Conservation (phyloP, 441 rosid species). For the Jatropha multifida region DNA sequence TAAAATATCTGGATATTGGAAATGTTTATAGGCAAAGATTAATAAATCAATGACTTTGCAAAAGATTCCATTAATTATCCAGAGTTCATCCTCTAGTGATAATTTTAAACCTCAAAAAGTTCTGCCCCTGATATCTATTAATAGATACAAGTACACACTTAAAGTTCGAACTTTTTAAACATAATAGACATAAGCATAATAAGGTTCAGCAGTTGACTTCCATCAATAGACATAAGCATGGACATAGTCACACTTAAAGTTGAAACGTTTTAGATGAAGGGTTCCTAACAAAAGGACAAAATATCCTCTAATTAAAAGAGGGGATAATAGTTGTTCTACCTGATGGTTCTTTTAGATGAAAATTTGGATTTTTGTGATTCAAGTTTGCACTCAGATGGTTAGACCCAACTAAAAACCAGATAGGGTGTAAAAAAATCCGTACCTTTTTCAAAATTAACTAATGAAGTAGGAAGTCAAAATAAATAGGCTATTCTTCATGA, state of each 20-base stretch:
- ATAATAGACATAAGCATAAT: background rate
- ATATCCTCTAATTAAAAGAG: background rate
- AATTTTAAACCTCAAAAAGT: background rate
- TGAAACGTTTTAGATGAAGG: background rate
- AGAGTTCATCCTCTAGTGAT: background rate
- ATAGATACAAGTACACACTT: no score
- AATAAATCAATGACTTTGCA: background rate
- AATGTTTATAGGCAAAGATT: background rate
- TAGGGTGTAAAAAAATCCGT: background rate
- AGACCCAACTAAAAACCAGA: background rate
- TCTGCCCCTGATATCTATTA: background rate
- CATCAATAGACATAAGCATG: background rate
- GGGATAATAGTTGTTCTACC: background rate
- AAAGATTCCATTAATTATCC: background rate
- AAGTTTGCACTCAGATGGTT: background rate
- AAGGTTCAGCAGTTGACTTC: background rate
- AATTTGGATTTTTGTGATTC: background rate
- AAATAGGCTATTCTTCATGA: background rate
- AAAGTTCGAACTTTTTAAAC: background rate
- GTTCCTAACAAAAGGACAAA: background rate
- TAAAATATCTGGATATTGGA: background rate
- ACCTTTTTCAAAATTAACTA: background rate
- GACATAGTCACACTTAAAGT: background rate
- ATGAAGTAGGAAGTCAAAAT: background rate
- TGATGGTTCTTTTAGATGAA: background rate